Conservation (phyloP, 495 filamentous ascomycete species). For the Xylona heveae region DNA sequence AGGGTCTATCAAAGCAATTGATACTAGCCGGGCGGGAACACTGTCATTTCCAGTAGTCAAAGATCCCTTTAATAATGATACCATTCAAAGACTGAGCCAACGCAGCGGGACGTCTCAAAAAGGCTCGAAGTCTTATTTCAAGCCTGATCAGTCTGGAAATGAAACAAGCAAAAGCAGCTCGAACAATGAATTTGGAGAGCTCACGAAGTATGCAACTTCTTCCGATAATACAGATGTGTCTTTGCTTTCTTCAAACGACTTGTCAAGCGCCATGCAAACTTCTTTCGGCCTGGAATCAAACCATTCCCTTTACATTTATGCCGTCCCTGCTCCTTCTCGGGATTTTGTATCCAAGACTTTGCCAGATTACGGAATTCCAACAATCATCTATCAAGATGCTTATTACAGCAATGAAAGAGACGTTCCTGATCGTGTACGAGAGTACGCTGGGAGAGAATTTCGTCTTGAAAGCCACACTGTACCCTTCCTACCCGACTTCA, state of each 20-base stretch:
- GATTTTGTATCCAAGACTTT: slow-evolving; percentile 14
- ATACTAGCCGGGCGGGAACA: slow-evolving; percentile 12
- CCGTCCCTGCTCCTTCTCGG: slow-evolving; percentile 15
- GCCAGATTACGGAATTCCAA: slow-evolving; percentile 15
- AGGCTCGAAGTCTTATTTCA: too few relatives aligned
- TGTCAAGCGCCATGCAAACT: too few relatives aligned
- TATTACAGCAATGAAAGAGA: slow-evolving; percentile 76
- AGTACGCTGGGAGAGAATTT: slow-evolving; percentile 83
- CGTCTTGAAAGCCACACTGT: slow-evolving; percentile 50
- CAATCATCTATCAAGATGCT: slow-evolving; percentile 63
- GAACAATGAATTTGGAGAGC: too few relatives aligned
- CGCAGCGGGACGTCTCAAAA: slow-evolving; percentile 25
- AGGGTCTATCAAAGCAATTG: slow-evolving; percentile 4
- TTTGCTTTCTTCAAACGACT: too few relatives aligned
- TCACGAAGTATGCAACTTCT: too few relatives aligned
- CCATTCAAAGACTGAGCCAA: slow-evolving; percentile 47
- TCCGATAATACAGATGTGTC: too few relatives aligned
- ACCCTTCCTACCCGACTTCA: slow-evolving; percentile 62
- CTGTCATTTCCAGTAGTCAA: slow-evolving; percentile 63
- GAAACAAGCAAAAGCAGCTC: too few relatives aligned
- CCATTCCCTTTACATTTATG: too few relatives aligned
- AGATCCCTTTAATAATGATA: slow-evolving; percentile 44
- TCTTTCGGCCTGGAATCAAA: too few relatives aligned
- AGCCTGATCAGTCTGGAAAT: too few relatives aligned
- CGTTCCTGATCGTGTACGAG: slow-evolving; percentile 54